Conservation (phyloP, 305 asterid species). For the Rubia peregrina region DNA sequence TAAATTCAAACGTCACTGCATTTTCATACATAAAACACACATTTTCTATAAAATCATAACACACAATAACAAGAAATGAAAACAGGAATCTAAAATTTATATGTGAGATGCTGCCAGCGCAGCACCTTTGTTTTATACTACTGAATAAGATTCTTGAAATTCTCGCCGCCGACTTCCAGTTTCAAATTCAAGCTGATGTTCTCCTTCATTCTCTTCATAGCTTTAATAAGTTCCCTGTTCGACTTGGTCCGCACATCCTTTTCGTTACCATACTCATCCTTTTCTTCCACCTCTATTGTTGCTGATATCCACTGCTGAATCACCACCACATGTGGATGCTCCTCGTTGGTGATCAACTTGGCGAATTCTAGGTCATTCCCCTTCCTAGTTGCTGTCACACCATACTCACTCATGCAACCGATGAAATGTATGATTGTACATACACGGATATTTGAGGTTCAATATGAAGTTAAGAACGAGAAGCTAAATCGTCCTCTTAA, state of each 20-base stretch:
- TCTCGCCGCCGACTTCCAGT: slow-evolving; percentile 47
- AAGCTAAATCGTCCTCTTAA: too few relatives aligned
- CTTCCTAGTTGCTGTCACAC: slow-evolving; percentile 17
- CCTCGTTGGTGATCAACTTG: slow-evolving; percentile 25
- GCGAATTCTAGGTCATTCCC: slow-evolving; percentile 31
- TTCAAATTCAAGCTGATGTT: neutral
- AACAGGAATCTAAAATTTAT: too few relatives aligned
- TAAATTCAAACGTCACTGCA: too few relatives aligned
- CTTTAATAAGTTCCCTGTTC: slow-evolving; percentile 19
- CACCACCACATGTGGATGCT: slow-evolving; percentile 29
- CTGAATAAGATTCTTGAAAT: slow-evolving; percentile 20
- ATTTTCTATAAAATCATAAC: too few relatives aligned
- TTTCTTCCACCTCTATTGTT: slow-evolving; percentile 19
- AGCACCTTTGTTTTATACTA: slow-evolving; percentile 32
- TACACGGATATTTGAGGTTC: too few relatives aligned
- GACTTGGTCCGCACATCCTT: neutral
- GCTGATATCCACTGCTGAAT: slow-evolving; percentile 2
- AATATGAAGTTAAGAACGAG: too few relatives aligned
- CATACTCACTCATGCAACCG: slow-evolving; percentile 45
- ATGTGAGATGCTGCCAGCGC: slow-evolving; percentile 11
- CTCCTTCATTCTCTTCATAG: slow-evolving; percentile 15
- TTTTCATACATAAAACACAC: too few relatives aligned
- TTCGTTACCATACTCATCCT: slow-evolving; percentile 12
- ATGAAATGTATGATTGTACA: too few relatives aligned
- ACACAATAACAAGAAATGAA: too few relatives aligned